Evolutionary conservation across 371 early-diverging fungal genomes (phyloP).

Genomic region (Nematocida sp.): DNA sequence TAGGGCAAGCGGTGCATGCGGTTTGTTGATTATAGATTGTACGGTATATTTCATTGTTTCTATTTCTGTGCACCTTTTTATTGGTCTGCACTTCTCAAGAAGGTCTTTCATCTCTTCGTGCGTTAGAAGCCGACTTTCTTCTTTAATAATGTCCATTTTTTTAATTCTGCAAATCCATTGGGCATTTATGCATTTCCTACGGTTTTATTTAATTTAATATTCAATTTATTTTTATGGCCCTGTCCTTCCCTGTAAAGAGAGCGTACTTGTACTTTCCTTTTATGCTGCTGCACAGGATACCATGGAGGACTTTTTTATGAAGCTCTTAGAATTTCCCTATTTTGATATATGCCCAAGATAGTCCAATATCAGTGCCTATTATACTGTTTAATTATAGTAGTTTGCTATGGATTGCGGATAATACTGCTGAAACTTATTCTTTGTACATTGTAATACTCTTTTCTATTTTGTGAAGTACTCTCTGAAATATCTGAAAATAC

Average conservation of each 20-base stretch:
- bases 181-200: not conserved
- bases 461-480: too few species aligned
- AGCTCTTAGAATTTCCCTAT: not conserved
- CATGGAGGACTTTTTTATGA: conserved; percentile 8
- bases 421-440: too few species aligned
- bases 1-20: conserved; percentile 5
- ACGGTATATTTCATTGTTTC: conserved; percentile 51
- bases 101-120: conserved; percentile 21
- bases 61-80: conserved; percentile 9
- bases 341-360: not conserved
- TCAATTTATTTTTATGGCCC: conserved; percentile 11
- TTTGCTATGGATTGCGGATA: too few species aligned
- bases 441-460: too few species aligned
- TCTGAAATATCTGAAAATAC: not conserved
- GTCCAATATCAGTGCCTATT: too few species aligned
- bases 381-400: too few species aligned
- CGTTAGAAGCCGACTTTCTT: conserved; percentile 12
- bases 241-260: conserved; percentile 16
- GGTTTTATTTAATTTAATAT: not conserved
- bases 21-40: conserved; percentile 11
- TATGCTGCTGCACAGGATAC: conserved; percentile 9
- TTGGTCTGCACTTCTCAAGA: not conserved
- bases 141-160: conserved; percentile 15
- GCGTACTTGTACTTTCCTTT: conserved; percentile 22
- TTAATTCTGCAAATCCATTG: not conserved